Evolutionary conservation across 148 eudicot species (phyloP), one percentile per base, ranked within the genome.

Genomic region (Simmondsia chinensis): DNA sequence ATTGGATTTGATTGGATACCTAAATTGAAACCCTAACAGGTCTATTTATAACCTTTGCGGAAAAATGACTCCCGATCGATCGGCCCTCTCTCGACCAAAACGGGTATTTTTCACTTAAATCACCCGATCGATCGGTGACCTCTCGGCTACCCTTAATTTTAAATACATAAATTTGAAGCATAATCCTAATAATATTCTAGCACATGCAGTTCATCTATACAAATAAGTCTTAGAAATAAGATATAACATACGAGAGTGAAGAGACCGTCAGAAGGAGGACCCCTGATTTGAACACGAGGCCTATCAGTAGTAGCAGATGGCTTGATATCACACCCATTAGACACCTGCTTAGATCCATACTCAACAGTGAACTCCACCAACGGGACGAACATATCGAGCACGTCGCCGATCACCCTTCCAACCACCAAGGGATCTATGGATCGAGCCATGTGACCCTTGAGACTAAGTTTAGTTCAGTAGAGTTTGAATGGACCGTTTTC

Each of bases 381-480:
- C 0, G 75, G 80, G 19, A 45, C 52, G 20, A 68, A 74, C 56
- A 57, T 46, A 24, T 74, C 75, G 1, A 74, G 28, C 20, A 74
- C 80, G 33, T 74, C 80, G 0, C 69, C 80, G n/a, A 74, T 54
- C 26, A 74, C 79, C 26, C 54, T 53, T 20, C 63, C 69, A 0
- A 65, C 63, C 3, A 69, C 75, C 50, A 69, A 38, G 0, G 75
- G 63, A 28, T 69, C 69, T 0, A 61, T 37, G 12, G 63, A 43
- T 1, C 49, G 33, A 26, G 44, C 60, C 57, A 57, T 50, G 44
- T 9, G n/a, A n/a, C n/a, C 7, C 19, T 36, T 37, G 55, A 16
- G 21, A 23, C 26, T 17, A 9, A 8, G 1, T 48, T 21, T 13
- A 30, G 2, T 31, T 48, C 14, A n/a, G 4, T 12, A n/a, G 4